Evolutionary conservation across 179 eudicot genomes (phyloP).

Genomic region (Drosera spatulata): DNA sequence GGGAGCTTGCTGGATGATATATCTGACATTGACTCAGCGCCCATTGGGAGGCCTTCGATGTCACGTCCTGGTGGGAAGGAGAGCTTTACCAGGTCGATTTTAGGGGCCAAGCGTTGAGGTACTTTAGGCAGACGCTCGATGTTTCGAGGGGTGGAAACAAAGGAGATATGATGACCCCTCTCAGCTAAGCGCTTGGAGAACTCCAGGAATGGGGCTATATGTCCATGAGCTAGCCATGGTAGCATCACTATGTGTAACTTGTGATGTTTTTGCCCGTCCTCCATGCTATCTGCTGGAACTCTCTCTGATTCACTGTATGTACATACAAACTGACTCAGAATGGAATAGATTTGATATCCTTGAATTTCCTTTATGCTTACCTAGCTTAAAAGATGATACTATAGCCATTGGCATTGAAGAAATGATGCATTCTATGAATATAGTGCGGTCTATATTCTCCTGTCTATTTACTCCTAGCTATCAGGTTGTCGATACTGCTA

Average conservation of each 20-base stretch:
- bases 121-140: conserved; percentile 12
- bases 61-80: conserved; percentile 20
- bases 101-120: conserved; percentile 19
- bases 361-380: too few relatives aligned
- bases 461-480: too few relatives aligned
- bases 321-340: too few relatives aligned
- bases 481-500: too few relatives aligned
- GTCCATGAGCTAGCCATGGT: conserved; percentile 72
- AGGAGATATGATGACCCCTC: conserved; percentile 18
- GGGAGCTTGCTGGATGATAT: conserved; percentile 22
- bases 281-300: too few relatives aligned
- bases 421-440: too few relatives aligned
- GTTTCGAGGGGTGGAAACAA: conserved; percentile 20
- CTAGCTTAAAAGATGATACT: too few relatives aligned
- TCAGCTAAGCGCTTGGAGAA: background rate
- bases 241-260: conserved; percentile 28
- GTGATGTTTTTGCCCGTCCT: too few relatives aligned
- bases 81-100: conserved; percentile 4
- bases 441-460: too few relatives aligned
- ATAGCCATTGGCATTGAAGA: too few relatives aligned
- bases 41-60: conserved; percentile 18
- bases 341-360: too few relatives aligned
- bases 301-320: too few relatives aligned
- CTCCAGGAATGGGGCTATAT: conserved; percentile 47
- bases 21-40: conserved; percentile 15